These are phyloP conservation scores for Pinus taeda DNA, from an alignment of 75 land plant species.

Conservation along the genomic window DNA sequence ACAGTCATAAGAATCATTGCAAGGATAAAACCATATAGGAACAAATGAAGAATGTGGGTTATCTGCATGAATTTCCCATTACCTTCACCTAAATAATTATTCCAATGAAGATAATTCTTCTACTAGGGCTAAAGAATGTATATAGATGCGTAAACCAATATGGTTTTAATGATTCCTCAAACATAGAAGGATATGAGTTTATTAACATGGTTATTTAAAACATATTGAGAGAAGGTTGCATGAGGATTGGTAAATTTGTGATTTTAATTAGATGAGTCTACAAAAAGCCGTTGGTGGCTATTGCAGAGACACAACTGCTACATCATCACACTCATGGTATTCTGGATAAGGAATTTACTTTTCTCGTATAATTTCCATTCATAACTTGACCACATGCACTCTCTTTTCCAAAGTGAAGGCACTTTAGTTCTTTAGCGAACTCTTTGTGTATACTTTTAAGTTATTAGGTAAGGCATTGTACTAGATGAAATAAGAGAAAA, in stretches of 20 bases:
- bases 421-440: constrained; percentile 76
- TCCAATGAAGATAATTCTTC: no score
- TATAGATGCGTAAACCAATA: no score
- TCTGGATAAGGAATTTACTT: constrained; percentile 88
- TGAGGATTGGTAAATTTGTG: constrained; percentile 93
- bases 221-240: no score
- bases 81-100: no score
- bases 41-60: no score
- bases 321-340: constrained; percentile 82
- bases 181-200: no score
- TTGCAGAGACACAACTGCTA: constrained; percentile 87
- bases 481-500: constrained; percentile 99
- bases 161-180: no score
- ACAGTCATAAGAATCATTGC: no score
- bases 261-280: constrained; percentile 81
- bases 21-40: no score
- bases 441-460: constrained; percentile 72
- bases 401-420: constrained; percentile 78
- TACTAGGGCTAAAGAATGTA: no score
- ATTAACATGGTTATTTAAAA: no score
- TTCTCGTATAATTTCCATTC: constrained; percentile 88
- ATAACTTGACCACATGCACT: constrained; percentile 84
- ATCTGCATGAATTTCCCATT: no score
- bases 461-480: constrained; percentile 79
- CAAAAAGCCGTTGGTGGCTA: constrained; percentile 79